Percentiles rank a stretch among this genome's conserved stretches.
Evolutionary conservation across 1,139 yeast species (phyloP).

Genomic region (Magnusiomyces suaveolens): DNA sequence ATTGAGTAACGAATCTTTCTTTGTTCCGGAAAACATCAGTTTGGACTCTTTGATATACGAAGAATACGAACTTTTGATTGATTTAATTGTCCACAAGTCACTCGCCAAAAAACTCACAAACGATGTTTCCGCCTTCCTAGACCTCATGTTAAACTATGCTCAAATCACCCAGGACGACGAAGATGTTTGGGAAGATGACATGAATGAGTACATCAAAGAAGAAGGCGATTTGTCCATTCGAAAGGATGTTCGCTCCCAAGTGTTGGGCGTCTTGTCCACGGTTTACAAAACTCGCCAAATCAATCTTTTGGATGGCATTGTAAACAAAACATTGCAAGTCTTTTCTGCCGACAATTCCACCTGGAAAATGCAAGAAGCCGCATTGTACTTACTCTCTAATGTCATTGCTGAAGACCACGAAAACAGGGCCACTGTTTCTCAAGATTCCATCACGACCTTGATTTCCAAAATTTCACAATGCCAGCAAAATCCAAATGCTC

Average conservation of each 20-base stretch:
- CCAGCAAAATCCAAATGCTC: constrained; percentile 12
- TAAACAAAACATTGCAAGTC: constrained; percentile 7
- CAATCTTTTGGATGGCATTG: constrained; percentile 8
- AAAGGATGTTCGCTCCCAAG: constrained; percentile 22
- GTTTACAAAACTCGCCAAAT: constrained; percentile 12
- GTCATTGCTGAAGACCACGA: constrained; percentile 15
- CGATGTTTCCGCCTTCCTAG: constrained; percentile 14
- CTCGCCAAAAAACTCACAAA: constrained; percentile 9
- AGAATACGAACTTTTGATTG: constrained; percentile 13
- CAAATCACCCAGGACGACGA: constrained; percentile 28
- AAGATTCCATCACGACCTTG: constrained; percentile 13
- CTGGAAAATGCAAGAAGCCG: constrained; percentile 17
- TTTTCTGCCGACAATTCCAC: constrained; percentile 1
- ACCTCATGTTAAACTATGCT: constrained; percentile 18
- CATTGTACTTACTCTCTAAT: constrained; percentile 15
- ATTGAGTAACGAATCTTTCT: background rate
- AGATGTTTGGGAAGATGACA: constrained; percentile 40
- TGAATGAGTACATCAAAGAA: constrained; percentile 59
- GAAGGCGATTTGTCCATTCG: constrained; percentile 54
- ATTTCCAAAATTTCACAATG: constrained; percentile 11
- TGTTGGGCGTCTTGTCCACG: constrained; percentile 15
- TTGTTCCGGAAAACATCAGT: background rate
- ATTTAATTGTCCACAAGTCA: constrained; percentile 5
- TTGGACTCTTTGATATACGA: constrained; percentile 12
- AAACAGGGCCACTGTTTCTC: constrained; percentile 12